Percentiles rank a stretch among this genome's conserved stretches.
These are phyloP conservation scores for Cryptococcus sp. DNA, from an alignment of 1,284 basidiomycete genomes.

Conservation along the genomic window DNA sequence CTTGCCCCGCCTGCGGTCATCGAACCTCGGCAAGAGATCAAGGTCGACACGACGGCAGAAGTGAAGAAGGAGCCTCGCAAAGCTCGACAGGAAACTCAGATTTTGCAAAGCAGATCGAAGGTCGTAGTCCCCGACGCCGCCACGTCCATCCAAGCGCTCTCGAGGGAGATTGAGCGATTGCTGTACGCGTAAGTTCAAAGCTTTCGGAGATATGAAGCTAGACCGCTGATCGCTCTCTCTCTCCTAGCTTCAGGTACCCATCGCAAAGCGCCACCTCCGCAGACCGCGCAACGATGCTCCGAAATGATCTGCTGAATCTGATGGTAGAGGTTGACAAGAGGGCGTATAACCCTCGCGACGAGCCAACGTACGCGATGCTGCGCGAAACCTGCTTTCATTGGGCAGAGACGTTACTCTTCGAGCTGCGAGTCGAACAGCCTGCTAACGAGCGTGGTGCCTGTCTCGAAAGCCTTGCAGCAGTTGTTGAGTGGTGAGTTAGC, in stretches of 20 bases:
- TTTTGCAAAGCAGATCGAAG: conserved; percentile 19
- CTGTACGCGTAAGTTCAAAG: conserved; percentile 27
- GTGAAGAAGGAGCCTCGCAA: conserved; percentile 8
- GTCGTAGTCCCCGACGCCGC: conserved; percentile 30
- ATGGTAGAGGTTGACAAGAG: conserved; percentile 49
- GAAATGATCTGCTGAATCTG: conserved; percentile 44
- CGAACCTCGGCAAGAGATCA: conserved; percentile 7
- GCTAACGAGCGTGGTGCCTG: conserved; percentile 57
- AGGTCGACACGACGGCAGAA: not conserved
- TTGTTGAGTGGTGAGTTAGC: conserved; percentile 54
- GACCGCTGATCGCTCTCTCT: conserved; percentile 2
- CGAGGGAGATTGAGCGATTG: conserved; percentile 38
- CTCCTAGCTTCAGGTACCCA: conserved; percentile 36
- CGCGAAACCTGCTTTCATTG: conserved; percentile 50
- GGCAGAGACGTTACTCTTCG: conserved; percentile 49
- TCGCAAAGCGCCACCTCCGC: conserved; percentile 30
- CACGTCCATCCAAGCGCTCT: conserved; percentile 24
- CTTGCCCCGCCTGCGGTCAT: conserved; percentile 19
- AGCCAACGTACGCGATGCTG: conserved; percentile 34
- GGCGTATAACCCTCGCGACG: conserved; percentile 35
- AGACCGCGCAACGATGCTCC: conserved; percentile 48
- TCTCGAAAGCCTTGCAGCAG: conserved; percentile 55
- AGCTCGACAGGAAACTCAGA: conserved; percentile 10
- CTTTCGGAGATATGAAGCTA: not conserved
- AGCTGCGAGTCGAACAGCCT: conserved; percentile 51